Conservation (phyloP, 345 rosid genomes). For the Citrus maxima region DNA sequence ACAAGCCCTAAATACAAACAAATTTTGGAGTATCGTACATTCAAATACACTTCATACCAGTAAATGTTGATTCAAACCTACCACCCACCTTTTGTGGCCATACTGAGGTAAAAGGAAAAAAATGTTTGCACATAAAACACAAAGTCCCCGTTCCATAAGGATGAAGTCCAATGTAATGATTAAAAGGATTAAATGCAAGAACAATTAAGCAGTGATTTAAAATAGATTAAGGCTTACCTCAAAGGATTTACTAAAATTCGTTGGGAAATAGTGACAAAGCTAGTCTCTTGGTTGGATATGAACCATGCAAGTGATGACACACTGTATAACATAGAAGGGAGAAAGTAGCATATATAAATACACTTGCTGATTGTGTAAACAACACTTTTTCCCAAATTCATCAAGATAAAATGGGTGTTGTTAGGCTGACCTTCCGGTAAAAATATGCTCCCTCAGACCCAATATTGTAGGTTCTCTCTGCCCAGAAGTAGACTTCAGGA, state of each 20-base stretch:
- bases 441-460: constrained; percentile 94
- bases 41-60: neutral
- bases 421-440: constrained; percentile 84
- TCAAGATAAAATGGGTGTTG: constrained; percentile 2
- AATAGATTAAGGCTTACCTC: constrained; percentile 44
- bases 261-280: constrained; percentile 97
- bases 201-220: neutral
- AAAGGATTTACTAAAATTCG: constrained; percentile 91
- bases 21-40: neutral
- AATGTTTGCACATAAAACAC: neutral
- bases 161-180: neutral
- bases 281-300: constrained; percentile 99
- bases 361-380: neutral
- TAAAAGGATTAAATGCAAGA: neutral
- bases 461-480: constrained; percentile 73
- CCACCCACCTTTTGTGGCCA: neutral
- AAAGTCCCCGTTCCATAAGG: neutral
- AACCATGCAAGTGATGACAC: constrained; percentile 99
- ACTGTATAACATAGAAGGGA: constrained; percentile 43
- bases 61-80: neutral
- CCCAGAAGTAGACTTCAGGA: constrained; percentile 44
- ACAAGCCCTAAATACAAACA: neutral
- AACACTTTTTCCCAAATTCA: neutral
- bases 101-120: neutral
- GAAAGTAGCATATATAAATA: constrained; percentile 17